Base-by-base conservation (phyloP, 163 green algal genomes). In the Scenedesmus sp. region DNA sequence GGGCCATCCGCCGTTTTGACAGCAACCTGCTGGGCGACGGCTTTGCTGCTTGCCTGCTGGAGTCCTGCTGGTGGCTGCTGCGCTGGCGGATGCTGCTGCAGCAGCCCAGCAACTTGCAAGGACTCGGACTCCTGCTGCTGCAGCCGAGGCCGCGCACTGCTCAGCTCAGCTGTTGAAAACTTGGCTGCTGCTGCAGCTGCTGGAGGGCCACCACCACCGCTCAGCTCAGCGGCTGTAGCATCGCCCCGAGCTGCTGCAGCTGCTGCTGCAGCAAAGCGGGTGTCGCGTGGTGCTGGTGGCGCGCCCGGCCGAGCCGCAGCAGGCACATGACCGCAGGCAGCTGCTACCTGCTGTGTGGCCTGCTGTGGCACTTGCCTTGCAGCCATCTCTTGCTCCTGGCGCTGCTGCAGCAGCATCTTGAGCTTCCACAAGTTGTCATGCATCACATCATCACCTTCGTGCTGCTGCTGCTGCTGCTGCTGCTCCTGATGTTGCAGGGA, bases 381-480 rank as follows among this genome's bases (percentile, higher is more conserved):
- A 7, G 65, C 65, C 30, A n/a, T 18, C 7, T 76, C 65, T 18
- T 76, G 65, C 30, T 76, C 65, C 30, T 76, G 65, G 4, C 65
- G 65, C 65, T 76, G 65, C 65, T 40, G 65, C 65, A 76, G 65
- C 65, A 76, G 30, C 65, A 76, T 76, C 9, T 18, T 76, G 15
- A 76, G 30, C 65, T 76, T 76, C 65, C 65, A 76, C 24, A 76
- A 30, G 65, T 76, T 76, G 30, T 76, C 65, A 37, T n/a, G 65
- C 65, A 76, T 30, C 30, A 76, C 65, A 26, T 76, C 65, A 20
- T 5, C 65, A 76, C 65, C 65, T 7, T 40, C 3, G 30, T 76
- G 65, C 65, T 76, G 65, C 30, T 76, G 65, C 65, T 76, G 65
- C 65, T 76, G 65, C 59, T 72, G 59, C 59, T 72, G 59, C 22